These are phyloP conservation scores for Nothomitra cinnamomea DNA, from an alignment of 2,329 filamentous ascomycete genomes.

Conservation along the genomic window DNA sequence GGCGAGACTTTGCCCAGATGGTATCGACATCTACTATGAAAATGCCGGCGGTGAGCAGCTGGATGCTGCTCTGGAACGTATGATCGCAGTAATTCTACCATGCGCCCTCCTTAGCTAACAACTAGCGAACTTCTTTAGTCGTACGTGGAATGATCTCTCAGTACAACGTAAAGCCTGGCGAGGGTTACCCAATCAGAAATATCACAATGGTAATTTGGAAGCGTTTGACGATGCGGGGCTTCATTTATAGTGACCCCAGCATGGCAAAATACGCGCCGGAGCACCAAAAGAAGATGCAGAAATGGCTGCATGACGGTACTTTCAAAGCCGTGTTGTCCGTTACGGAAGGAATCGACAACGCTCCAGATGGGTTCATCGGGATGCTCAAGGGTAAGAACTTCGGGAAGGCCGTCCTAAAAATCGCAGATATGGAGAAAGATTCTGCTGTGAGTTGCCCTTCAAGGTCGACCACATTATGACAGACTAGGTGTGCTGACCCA, in stretches of 20 bases:
- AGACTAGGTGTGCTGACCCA: neutral
- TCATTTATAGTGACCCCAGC: slow-evolving; percentile 49
- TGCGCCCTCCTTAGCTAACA: no score
- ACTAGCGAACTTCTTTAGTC: slow-evolving; percentile 15
- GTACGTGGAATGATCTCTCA: slow-evolving; percentile 51
- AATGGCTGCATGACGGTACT: slow-evolving; percentile 60
- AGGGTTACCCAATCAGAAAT: slow-evolving; percentile 51
- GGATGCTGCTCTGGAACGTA: slow-evolving; percentile 44
- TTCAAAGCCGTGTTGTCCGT: slow-evolving; percentile 54
- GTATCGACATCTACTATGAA: slow-evolving; percentile 72
- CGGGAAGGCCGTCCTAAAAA: slow-evolving; percentile 69
- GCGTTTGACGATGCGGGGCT: slow-evolving; percentile 55
- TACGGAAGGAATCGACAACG: slow-evolving; percentile 63
- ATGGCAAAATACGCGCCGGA: slow-evolving; percentile 52
- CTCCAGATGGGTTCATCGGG: slow-evolving; percentile 53
- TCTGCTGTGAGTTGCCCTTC: neutral
- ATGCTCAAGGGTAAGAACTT: slow-evolving; percentile 68
- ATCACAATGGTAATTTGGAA: slow-evolving; percentile 48
- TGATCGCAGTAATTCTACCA: slow-evolving; percentile 30
- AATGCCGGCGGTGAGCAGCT: slow-evolving; percentile 64
- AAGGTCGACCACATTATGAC: neutral
- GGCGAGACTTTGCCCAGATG: slow-evolving; percentile 52
- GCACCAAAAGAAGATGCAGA: slow-evolving; percentile 57
- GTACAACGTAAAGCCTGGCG: slow-evolving; percentile 46
- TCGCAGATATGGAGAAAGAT: slow-evolving; percentile 17